Percentiles rank a stretch among this genome's conserved stretches.
Evolutionary conservation across 768 basidiomycete species (phyloP).

Genomic region (Neoboletus magnificus): DNA sequence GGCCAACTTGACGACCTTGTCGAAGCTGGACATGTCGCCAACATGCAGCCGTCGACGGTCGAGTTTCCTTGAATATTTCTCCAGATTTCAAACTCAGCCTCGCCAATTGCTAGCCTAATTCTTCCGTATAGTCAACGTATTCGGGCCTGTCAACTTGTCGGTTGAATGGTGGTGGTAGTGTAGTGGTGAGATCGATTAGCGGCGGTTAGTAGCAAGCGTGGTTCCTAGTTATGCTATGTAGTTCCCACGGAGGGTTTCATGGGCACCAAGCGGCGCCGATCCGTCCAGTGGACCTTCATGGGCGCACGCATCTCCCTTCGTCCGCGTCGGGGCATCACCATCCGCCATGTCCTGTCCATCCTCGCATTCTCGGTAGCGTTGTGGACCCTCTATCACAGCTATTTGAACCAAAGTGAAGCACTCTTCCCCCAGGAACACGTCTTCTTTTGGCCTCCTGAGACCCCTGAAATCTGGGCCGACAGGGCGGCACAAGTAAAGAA

Average conservation of each 20-base stretch:
- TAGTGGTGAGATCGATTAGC: background rate
- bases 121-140: background rate
- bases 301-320: background rate
- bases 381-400: constrained; percentile 21
- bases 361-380: constrained; percentile 9
- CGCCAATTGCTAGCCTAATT: background rate
- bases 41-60: background rate
- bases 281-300: constrained; percentile 2
- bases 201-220: background rate
- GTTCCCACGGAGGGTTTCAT: background rate
- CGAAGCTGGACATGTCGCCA: constrained; percentile 64
- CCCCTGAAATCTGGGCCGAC: constrained; percentile 45
- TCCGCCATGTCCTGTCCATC: constrained; percentile 23
- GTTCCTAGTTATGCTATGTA: background rate
- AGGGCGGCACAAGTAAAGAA: constrained; percentile 55
- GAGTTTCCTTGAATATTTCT: constrained; percentile 7
- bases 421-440: constrained; percentile 12
- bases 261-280: background rate
- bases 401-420: background rate
- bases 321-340: constrained; percentile 15
- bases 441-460: constrained; percentile 22
- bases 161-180: background rate
- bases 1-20: constrained; percentile 93
- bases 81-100: constrained; percentile 29
- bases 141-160: background rate